These are phyloP conservation scores for Amanita jacksonii DNA, from an alignment of 768 basidiomycete species.

Conservation along the genomic window DNA sequence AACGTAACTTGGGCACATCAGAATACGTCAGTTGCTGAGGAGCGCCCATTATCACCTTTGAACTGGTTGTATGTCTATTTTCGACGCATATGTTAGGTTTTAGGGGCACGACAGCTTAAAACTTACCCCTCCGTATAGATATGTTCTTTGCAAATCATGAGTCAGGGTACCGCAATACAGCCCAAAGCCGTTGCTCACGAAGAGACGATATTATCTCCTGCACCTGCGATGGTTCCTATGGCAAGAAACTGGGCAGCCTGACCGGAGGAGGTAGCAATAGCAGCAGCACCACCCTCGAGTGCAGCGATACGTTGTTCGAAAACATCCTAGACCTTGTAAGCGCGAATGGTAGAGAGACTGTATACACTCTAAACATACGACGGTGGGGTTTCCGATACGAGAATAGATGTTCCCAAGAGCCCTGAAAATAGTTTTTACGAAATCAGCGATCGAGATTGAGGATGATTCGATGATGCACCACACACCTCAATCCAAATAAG, in stretches of 20 bases:
- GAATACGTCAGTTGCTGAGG: neutral
- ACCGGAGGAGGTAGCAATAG: slow-evolving; percentile 65
- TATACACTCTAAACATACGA: slow-evolving; percentile 27
- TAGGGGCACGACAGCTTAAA: neutral
- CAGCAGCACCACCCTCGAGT: slow-evolving; percentile 72
- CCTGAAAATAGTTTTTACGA: slow-evolving; percentile 23
- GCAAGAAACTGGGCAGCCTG: slow-evolving; percentile 74
- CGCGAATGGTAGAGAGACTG: neutral
- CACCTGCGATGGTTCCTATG: slow-evolving; percentile 45
- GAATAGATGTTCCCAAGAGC: slow-evolving; percentile 55
- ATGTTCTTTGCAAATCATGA: slow-evolving; percentile 29
- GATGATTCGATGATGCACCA: no score
- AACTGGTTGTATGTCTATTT: slow-evolving; percentile 62
- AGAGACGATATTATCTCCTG: slow-evolving; percentile 74
- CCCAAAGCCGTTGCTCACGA: slow-evolving; percentile 32
- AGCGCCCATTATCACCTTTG: slow-evolving; percentile 30
- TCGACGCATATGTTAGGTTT: neutral
- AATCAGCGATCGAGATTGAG: no score
- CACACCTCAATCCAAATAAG: slow-evolving; percentile 52
- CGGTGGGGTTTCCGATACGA: slow-evolving; percentile 60
- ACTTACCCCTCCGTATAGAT: slow-evolving; percentile 61
- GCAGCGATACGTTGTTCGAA: slow-evolving; percentile 75
- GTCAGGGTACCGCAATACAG: no score
- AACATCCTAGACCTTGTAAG: slow-evolving; percentile 39
- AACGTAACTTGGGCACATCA: slow-evolving; percentile 38